Percentiles rank a stretch among this genome's conserved stretches.
phyloP scores from a whole-genome alignment of 345 rosid species.

The Linum usitatissimum region DNA sequence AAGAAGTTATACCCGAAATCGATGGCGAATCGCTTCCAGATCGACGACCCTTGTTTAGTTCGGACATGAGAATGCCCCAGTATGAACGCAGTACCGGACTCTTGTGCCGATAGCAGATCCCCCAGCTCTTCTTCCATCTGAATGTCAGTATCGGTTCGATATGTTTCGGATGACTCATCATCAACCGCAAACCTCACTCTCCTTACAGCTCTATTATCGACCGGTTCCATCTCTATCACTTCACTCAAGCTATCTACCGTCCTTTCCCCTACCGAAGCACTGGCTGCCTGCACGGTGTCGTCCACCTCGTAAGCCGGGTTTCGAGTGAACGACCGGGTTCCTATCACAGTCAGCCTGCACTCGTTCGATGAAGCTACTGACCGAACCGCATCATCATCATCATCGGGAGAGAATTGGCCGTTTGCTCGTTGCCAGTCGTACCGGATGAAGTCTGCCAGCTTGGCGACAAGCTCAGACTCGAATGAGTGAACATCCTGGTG shows the following conservation, averaged over 20 bases:
- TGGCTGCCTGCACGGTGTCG: constrained; percentile 48
- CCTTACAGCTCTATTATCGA: constrained; percentile 17
- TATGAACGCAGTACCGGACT: constrained; percentile 85
- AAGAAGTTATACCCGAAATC: constrained; percentile 79
- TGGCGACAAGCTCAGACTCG: constrained; percentile 58
- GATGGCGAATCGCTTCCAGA: constrained; percentile 63
- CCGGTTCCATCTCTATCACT: constrained; percentile 60
- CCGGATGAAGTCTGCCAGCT: constrained; percentile 61
- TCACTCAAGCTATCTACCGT: constrained; percentile 57
- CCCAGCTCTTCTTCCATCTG: constrained; percentile 52
- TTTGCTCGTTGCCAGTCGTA: constrained; percentile 50
- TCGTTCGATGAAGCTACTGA: constrained; percentile 51
- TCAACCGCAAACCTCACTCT: constrained; percentile 66
- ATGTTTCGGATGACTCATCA: constrained; percentile 33
- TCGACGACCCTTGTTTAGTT: constrained; percentile 92
- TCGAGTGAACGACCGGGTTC: constrained; percentile 34
- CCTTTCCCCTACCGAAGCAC: constrained; percentile 60
- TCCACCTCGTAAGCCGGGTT: constrained; percentile 48
- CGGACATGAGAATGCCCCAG: constrained; percentile 83
- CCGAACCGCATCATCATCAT: constrained; percentile 16
- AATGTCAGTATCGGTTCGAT: constrained; percentile 13
- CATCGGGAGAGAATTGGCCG: constrained; percentile 4
- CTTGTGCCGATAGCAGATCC: constrained; percentile 57
- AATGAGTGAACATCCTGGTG: constrained; percentile 89
- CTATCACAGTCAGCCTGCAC: constrained; percentile 62